These are phyloP conservation scores for Strobilomyces echinocephalus DNA, from an alignment of 768 basidiomycete species.

Conservation along the genomic window DNA sequence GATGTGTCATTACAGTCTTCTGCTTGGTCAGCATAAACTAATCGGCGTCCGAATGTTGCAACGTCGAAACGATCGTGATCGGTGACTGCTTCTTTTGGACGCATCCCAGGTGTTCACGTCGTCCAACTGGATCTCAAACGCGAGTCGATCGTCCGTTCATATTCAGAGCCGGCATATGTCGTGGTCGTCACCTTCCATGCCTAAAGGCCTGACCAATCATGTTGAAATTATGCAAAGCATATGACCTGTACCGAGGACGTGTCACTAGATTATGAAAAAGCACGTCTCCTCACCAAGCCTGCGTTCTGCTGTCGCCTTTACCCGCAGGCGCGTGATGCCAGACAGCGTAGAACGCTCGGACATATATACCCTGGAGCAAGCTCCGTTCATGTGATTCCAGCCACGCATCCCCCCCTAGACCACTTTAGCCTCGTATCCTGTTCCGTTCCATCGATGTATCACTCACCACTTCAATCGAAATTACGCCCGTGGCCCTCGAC, in stretches of 20 bases:
- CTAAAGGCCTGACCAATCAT: background rate
- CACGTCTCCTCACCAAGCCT: constrained; percentile 32
- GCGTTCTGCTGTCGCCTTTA: constrained; percentile 35
- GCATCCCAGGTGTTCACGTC: too few species aligned
- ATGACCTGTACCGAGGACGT: constrained; percentile 31
- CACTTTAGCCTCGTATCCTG: background rate
- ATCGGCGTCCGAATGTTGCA: too few species aligned
- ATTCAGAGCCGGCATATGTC: background rate
- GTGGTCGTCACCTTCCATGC: background rate
- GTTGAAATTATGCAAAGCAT: constrained; percentile 13
- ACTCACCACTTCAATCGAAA: constrained; percentile 58
- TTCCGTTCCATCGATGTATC: background rate
- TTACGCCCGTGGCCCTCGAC: constrained; percentile 49
- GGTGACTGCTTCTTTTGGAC: too few species aligned
- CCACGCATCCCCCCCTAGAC: constrained; percentile 31
- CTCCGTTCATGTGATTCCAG: constrained; percentile 47
- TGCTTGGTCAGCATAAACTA: background rate
- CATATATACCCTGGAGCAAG: constrained; percentile 47
- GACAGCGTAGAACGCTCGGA: background rate
- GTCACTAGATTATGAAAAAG: background rate
- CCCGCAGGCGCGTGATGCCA: constrained; percentile 51
- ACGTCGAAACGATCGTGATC: too few species aligned
- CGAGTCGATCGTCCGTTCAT: background rate
- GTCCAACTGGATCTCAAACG: background rate
- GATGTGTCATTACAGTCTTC: background rate